These are phyloP conservation scores for Populus trichocarpa DNA, from an alignment of 441 rosid species.

Conservation along the genomic window DNA sequence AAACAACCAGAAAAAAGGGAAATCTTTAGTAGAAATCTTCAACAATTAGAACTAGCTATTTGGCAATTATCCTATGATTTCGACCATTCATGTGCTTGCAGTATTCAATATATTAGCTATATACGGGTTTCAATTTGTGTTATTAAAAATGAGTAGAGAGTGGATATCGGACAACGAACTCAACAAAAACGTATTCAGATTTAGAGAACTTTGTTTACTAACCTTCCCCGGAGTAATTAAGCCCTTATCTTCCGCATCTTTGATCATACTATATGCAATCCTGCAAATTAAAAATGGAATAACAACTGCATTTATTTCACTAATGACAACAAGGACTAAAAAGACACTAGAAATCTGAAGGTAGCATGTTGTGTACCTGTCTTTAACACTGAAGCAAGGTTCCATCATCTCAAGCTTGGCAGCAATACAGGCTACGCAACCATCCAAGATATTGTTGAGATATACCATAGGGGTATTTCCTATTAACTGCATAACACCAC, in stretches of 20 bases:
- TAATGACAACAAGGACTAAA: not conserved
- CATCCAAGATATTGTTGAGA: slow-evolving; percentile 1
- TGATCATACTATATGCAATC: not conserved
- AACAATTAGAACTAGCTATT: not conserved
- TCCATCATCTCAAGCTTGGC: not conserved
- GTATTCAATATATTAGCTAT: not conserved
- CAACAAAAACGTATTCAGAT: not conserved
- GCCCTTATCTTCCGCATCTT: not conserved
- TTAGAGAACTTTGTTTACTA: not conserved
- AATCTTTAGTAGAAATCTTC: not conserved
- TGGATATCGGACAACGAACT: not conserved
- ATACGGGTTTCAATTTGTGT: not conserved
- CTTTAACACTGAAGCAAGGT: slow-evolving; percentile 1
- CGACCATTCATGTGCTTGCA: not conserved
- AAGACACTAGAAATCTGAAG: no score
- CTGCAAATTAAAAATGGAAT: not conserved
- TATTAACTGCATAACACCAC: not conserved
- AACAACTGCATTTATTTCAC: not conserved
- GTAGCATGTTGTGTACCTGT: not conserved
- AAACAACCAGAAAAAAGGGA: slow-evolving; percentile 8
- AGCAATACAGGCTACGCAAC: not conserved
- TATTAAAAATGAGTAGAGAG: not conserved
- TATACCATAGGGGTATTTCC: slow-evolving; percentile 1
- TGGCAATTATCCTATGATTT: not conserved
- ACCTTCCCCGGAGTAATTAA: not conserved